A percentile compares a stretch with the other conserved stretches of the same genome.
phyloP scores from a whole-genome alignment of 371 early-diverging fungal species.

The Fennellomyces sp. region DNA sequence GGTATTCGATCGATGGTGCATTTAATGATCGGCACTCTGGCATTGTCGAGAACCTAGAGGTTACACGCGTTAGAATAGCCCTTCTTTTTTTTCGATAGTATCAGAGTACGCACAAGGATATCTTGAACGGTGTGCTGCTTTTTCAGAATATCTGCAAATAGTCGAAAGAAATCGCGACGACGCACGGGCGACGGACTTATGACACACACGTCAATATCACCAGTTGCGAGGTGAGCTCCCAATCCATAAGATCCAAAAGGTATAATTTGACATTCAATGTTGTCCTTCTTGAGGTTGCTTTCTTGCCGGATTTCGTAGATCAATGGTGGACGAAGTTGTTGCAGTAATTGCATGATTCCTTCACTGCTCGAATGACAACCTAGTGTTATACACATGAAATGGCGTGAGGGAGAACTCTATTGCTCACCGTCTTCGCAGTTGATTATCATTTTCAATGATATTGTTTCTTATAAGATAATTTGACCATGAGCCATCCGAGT shows the following conservation, averaged over 20 bases:
- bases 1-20: constrained; percentile 35
- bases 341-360: constrained; percentile 14
- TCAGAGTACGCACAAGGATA: constrained; percentile 4
- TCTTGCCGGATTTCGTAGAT: constrained; percentile 5
- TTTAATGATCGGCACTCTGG: constrained; percentile 44
- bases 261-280: constrained; percentile 19
- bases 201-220: constrained; percentile 42
- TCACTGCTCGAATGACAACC: constrained; percentile 1
- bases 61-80: background rate
- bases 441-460: constrained; percentile 6
- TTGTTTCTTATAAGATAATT: background rate
- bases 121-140: constrained; percentile 17
- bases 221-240: constrained; percentile 28
- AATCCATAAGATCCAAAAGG: constrained; percentile 47
- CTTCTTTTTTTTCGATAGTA: background rate
- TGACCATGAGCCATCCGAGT: background rate
- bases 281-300: background rate
- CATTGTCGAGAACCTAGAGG: constrained; percentile 23
- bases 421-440: constrained; percentile 5
- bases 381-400: background rate
- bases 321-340: constrained; percentile 3
- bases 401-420: background rate
- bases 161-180: constrained; percentile 22
- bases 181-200: constrained; percentile 25
- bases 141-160: constrained; percentile 21